Evolutionary conservation across 495 filamentous ascomycete genomes (phyloP).

Genomic region (Aspergillus panamensis): DNA sequence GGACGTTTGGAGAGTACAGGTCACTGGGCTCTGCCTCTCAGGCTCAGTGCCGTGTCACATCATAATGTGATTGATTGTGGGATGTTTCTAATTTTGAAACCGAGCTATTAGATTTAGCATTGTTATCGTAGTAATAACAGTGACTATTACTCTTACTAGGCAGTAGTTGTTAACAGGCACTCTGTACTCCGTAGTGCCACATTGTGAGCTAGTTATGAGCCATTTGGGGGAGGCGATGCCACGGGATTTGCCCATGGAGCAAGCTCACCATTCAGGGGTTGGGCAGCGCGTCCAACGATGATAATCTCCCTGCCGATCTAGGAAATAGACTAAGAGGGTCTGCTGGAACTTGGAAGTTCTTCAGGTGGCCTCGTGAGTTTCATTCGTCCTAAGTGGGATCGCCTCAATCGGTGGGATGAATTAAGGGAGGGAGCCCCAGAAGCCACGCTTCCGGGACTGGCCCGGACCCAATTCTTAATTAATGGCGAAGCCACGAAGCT

Average conservation of each 20-base stretch:
- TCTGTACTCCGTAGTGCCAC: neutral
- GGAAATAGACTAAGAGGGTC: neutral
- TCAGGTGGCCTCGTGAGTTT: neutral
- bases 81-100: neutral
- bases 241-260: conserved; percentile 3
- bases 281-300: neutral
- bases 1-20: neutral
- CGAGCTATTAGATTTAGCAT: neutral
- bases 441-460: conserved; percentile 12
- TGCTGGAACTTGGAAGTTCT: neutral
- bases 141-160: neutral
- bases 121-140: neutral
- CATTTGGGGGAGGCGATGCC: conserved; percentile 8
- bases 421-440: neutral
- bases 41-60: neutral
- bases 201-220: conserved; percentile 13
- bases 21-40: neutral
- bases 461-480: conserved; percentile 12
- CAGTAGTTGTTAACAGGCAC: too few species aligned
- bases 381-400: neutral
- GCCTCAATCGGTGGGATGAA: neutral
- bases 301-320: neutral
- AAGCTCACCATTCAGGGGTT: neutral
- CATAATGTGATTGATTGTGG: conserved; percentile 1
- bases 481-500: conserved; percentile 2